Conservation (phyloP, 2,329 filamentous ascomycete genomes). For the Penicillium sp. region DNA sequence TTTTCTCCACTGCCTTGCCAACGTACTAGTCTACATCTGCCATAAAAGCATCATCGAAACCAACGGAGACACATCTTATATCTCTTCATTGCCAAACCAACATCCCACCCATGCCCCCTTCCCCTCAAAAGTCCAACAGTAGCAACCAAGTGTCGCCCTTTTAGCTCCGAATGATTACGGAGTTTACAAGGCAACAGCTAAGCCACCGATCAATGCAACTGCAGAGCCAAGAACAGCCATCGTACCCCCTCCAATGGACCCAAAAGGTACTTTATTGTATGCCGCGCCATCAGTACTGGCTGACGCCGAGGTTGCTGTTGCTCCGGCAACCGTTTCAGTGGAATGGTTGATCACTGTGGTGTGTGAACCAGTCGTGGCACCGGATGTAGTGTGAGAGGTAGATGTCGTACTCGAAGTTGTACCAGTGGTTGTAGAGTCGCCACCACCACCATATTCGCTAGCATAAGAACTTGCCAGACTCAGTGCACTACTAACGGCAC, state of each 20-base stretch:
- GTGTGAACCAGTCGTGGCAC: neutral
- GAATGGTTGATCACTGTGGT: neutral
- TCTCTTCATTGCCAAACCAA: too few species aligned
- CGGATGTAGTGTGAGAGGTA: neutral
- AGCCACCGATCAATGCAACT: conserved; percentile 3
- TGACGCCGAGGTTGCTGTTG: conserved; percentile 7
- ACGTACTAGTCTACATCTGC: too few species aligned
- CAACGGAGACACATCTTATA: too few species aligned
- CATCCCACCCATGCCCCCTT: neutral
- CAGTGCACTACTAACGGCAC: conserved; percentile 1
- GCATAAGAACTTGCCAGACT: conserved; percentile 10
- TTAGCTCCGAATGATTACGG: neutral
- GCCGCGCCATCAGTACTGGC: conserved; percentile 8
- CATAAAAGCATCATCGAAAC: too few species aligned
- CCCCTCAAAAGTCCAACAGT: neutral
- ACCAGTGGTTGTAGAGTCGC: neutral
- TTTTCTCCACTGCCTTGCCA: too few species aligned
- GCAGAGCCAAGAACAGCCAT: neutral
- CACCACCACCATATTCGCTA: conserved; percentile 8
- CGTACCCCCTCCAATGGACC: neutral
- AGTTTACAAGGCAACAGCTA: conserved; percentile 4
- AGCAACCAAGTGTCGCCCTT: too few species aligned
- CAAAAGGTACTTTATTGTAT: neutral
- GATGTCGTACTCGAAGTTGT: neutral
- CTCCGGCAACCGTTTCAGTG: neutral